Base-by-base conservation (phyloP, 2,329 filamentous ascomycete species). In the Thielaviopsis punctulata region DNA sequence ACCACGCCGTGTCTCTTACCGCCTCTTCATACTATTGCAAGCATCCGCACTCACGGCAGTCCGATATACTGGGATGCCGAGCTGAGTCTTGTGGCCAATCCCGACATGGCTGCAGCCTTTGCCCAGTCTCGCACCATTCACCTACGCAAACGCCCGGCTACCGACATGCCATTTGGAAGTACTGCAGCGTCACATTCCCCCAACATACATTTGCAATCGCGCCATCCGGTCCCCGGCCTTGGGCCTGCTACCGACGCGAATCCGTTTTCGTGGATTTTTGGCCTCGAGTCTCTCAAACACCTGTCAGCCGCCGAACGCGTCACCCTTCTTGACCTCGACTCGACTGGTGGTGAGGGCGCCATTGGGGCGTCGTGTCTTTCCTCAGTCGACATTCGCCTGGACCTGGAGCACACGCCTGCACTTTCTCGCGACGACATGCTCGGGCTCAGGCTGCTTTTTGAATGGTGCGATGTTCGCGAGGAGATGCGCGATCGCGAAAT, bases 41-140 rank as follows among this genome's bases (percentile, higher is more conserved):
- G 69, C 22, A 69, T 89, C 18, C 68, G 69, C 2, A 80, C 78
- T 1, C 80, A 80, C 2, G 72, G 72, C 4, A 73, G 79, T 1
- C 73, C 79, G 4, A 71, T 73, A 3, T 90, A 86, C 68, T 95
- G 89, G 89, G 82, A 86, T 43, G 73, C 93, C 2, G 79, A 80
- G 5, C 71, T 95, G 3, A 81, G 92, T 61, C 87, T 95, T 57
- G 69, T 68, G 3, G 68, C 72, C 48, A 79, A 84, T 53, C 69
- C 80, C 0, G 65, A 70, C 0, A 76, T 92, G 48, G 69, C 76
- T 4, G 65, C 73, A 0, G 76, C 80, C 3, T 69, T 95, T 67
- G 69, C 68, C 10, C 70, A 72, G 19, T 80, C 81, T 23, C 86
- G 93, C 59, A 84, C 78, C 1, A 69, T 95, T 43, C 81, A 80